Evolutionary conservation across 1,139 yeast species (phyloP), one percentile per base, ranked within the genome.

Genomic region (Debaryomyces subglobosus): DNA sequence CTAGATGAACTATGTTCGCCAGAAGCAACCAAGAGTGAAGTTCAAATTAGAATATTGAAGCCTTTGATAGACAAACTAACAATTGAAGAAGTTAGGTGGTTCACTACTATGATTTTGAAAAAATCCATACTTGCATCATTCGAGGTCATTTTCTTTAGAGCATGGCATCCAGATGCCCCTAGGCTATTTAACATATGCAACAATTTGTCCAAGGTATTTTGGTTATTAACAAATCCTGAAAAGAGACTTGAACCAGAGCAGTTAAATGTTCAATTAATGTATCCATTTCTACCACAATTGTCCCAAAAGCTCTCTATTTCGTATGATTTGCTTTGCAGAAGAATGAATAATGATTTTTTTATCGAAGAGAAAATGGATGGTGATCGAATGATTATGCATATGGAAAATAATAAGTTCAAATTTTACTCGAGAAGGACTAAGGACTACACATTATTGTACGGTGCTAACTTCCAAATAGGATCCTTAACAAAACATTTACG

Each of bases 311-410:
- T 84, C 4, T 68, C 70, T 27, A 64, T 69, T 4, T 68, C 77
- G 16, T 85, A 85, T 60, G 76, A 74, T 4, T 67, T 70, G 18
- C 67, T 85, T 16, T 77, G 84, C 15, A 60, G 62, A 10, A 70
- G 67, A 33, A 70, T 86, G 68, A 52, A 60, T 15, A 58, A 61
- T 42, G 79, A 79, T 32, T 90, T 90, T 60, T 80, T 77, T 49
- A 82, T 94, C 23, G 98, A 94, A 60, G 97, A 94, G 63, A 94
- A 94, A 62, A 79, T 91, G 72, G 98, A 94, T 65, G 99, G 99
- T 2, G 98, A 92, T 62, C 69, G 99, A 54, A 83, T 89, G 62
- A 84, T 89, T 46, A 56, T 91, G 34, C 98, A 94, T 63, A 66
- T 66, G 24, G 36, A 29, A 12, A 55, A 81, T 1, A 57, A 64